Evolutionary conservation across 768 basidiomycete genomes (phyloP), one percentile per base, ranked within the genome.

Genomic region (Lentinula aciculospora): DNA sequence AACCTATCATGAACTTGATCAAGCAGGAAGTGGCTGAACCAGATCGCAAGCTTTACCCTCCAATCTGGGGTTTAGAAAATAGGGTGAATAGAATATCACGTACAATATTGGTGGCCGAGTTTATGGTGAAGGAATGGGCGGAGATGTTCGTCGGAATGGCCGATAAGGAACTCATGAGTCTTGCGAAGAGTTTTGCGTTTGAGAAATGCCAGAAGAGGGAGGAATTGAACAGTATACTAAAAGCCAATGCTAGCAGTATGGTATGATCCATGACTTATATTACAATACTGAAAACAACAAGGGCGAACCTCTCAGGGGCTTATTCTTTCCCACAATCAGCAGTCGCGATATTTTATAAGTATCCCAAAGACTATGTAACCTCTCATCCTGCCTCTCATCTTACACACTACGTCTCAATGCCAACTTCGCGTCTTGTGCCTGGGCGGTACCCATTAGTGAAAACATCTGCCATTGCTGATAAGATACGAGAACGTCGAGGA

Each of bases 131-230:
- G 61, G 81, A 79, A 61, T 82, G 78, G 76, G 78, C 79, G 13
- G 77, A 78, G 58, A 73, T 76, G 64, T 79, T 80, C 62, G 56
- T 64, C 10, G 74, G 76, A 1, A 74, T 70, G 72, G 74, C 64
- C 25, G 72, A 76, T 60, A 69, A 64, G 37, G 76, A 84, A 68
- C 65, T 86, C 46, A 82, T 84, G 58, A 75, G 71, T 57, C 67
- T 86, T 49, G 83, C 84, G 19, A 70, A 76, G 66, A 79, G 80
- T 66, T 84, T 86, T 70, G 65, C 69, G 62, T 80, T 84, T 58
- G 78, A 77, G 48, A 76, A 82, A 56, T 85, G 84, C 65, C 57
- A 74, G 59, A 75, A 76, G 63, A 67, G 84, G 31, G 76, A 78
- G 15, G 76, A 73, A 23, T 63, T 86, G 58, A 79, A 80, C 64